Percentiles rank a stretch among this genome's conserved stretches.
Evolutionary conservation across 2,329 filamentous ascomycete species (phyloP).

Genomic region (Arthrobotrys pseudoclavata): DNA sequence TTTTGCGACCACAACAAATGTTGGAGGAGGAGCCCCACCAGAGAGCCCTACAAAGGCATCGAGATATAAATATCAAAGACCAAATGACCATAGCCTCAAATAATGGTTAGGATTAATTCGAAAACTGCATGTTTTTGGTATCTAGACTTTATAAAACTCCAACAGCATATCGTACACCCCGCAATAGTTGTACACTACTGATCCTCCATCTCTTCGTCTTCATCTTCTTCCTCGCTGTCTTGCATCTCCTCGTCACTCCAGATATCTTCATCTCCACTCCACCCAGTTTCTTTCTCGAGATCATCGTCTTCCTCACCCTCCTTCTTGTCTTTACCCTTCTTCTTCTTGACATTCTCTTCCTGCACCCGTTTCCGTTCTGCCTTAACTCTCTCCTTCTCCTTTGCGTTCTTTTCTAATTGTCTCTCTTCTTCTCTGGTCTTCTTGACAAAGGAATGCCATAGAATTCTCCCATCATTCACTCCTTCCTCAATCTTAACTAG

Average conservation of each 20-base stretch:
- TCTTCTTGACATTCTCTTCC: slow-evolving; percentile 89
- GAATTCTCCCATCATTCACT: slow-evolving; percentile 85
- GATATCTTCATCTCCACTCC: slow-evolving; percentile 59
- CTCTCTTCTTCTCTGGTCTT: slow-evolving; percentile 84
- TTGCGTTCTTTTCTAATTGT: slow-evolving; percentile 86
- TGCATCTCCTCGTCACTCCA: slow-evolving; percentile 58
- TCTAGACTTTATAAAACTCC: slow-evolving; percentile 9
- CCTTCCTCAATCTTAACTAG: slow-evolving; percentile 98
- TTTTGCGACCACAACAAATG: slow-evolving; percentile 32
- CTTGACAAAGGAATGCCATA: slow-evolving; percentile 97
- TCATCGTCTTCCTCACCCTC: slow-evolving; percentile 68
- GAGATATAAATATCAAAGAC: background rate
- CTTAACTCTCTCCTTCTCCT: slow-evolving; percentile 81
- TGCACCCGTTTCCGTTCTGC: slow-evolving; percentile 84
- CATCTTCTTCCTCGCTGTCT: slow-evolving; percentile 50
- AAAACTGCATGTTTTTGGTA: slow-evolving; percentile 23
- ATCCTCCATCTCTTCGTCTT: slow-evolving; percentile 57
- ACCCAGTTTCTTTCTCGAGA: slow-evolving; percentile 50
- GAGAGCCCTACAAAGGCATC: background rate
- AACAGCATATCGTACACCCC: slow-evolving; percentile 33
- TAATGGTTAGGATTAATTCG: background rate
- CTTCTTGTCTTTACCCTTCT: slow-evolving; percentile 73
- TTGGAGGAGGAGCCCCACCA: slow-evolving; percentile 22
- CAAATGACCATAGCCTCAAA: background rate
- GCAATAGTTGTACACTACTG: slow-evolving; percentile 25